Percentiles rank a stretch among this genome's conserved stretches.
These are phyloP conservation scores for Globisporangium nagaii DNA, from an alignment of 352 stramenopile genomes.

Conservation along the genomic window DNA sequence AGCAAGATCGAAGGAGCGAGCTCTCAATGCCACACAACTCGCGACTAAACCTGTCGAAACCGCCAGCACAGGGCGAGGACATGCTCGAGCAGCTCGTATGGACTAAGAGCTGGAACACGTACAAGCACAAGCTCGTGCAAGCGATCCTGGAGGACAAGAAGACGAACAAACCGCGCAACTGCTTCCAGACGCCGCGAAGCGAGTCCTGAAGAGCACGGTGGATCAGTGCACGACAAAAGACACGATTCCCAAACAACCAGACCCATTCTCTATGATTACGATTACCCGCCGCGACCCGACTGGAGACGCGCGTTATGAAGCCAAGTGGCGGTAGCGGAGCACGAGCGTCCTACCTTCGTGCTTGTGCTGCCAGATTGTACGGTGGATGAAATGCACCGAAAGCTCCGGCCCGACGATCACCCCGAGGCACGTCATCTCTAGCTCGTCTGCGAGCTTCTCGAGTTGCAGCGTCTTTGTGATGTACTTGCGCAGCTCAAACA, in stretches of 20 bases:
- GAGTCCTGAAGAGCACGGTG: not conserved
- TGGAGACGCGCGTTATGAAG: slow-evolving; percentile 3
- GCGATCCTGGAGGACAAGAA: slow-evolving; percentile 10
- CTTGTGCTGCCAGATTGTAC: slow-evolving; percentile 61
- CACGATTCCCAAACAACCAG: not conserved
- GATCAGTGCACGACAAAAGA: not conserved
- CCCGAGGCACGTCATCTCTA: slow-evolving; percentile 58
- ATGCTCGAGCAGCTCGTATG: slow-evolving; percentile 12
- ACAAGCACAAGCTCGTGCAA: slow-evolving; percentile 9
- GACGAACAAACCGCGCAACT: slow-evolving; percentile 3
- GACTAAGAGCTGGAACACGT: slow-evolving; percentile 7
- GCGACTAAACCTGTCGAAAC: not conserved
- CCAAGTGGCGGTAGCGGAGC: slow-evolving; percentile 40
- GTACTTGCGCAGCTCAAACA: slow-evolving; percentile 57
- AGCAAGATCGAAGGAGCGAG: not conserved
- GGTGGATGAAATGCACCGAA: slow-evolving; percentile 58
- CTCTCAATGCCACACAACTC: not conserved
- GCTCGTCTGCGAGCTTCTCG: slow-evolving; percentile 14
- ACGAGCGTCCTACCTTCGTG: slow-evolving; percentile 37
- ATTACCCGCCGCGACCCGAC: not conserved
- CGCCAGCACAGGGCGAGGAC: not conserved
- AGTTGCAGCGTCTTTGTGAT: slow-evolving; percentile 30
- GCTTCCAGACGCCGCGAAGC: not conserved
- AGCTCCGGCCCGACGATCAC: slow-evolving; percentile 55
- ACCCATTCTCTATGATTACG: slow-evolving; percentile 1